Evolutionary conservation across 1,139 yeast genomes (phyloP).

Genomic region (Zygoascus meyerae): DNA sequence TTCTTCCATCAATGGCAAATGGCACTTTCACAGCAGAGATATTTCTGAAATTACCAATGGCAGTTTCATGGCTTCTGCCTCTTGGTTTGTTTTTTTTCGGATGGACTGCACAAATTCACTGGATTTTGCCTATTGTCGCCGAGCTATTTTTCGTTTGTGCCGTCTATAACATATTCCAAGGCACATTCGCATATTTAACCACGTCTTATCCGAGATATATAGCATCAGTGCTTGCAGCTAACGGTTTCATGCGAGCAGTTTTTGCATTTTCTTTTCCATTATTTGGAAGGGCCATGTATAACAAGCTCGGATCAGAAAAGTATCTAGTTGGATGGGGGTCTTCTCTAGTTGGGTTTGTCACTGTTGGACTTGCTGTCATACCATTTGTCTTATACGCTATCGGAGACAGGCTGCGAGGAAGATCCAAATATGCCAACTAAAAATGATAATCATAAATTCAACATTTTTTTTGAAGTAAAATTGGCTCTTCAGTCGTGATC

Average conservation of each 20-base stretch:
- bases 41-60: conserved; percentile 17
- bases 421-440: conserved; percentile 27
- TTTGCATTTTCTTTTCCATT: conserved; percentile 55
- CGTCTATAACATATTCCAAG: conserved; percentile 63
- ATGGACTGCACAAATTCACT: conserved; percentile 62
- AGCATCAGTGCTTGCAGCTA: conserved; percentile 55
- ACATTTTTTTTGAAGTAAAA: too few relatives aligned
- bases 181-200: conserved; percentile 64
- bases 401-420: conserved; percentile 49
- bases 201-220: conserved; percentile 66
- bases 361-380: conserved; percentile 41
- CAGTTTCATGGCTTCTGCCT: conserved; percentile 51
- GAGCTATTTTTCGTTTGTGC: conserved; percentile 77
- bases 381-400: conserved; percentile 53
- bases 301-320: conserved; percentile 38
- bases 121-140: conserved; percentile 74
- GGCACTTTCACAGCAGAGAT: conserved; percentile 18
- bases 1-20: conserved; percentile 12
- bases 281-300: conserved; percentile 46
- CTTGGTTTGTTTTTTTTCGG: conserved; percentile 45
- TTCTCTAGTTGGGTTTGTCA: conserved; percentile 42
- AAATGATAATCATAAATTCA: too few relatives aligned
- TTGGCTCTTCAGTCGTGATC: too few relatives aligned
- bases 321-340: conserved; percentile 58
- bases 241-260: conserved; percentile 44